A percentile compares a stretch with the other conserved stretches of the same genome.
These are phyloP conservation scores for Uronychia setigera DNA, from an alignment of 73 alveolate species.

Conservation along the genomic window DNA sequence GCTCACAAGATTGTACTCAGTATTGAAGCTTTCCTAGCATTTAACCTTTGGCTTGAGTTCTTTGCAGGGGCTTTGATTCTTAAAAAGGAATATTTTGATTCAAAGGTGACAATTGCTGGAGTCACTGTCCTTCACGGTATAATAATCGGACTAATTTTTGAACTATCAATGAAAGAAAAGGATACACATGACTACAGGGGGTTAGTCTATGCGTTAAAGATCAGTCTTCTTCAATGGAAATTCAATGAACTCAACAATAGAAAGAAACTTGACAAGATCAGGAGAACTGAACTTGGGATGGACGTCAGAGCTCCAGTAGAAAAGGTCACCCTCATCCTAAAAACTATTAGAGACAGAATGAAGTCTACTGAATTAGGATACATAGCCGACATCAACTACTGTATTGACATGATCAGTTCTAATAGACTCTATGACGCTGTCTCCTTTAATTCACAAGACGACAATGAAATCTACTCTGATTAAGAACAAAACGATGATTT, in stretches of 20 bases:
- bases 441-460: not conserved
- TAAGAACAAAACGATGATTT: no score
- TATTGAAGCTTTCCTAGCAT: no score
- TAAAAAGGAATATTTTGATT: not conserved
- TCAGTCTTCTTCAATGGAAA: not conserved
- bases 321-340: not conserved
- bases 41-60: not conserved
- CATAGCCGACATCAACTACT: slow-evolving; percentile 5
- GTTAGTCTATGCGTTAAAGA: not conserved
- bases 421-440: slow-evolving; percentile 29
- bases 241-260: not conserved
- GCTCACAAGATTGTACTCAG: no score
- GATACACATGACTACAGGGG: not conserved
- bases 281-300: not conserved
- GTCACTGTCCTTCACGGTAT: not conserved
- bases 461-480: no score
- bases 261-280: not conserved
- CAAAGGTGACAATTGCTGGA: not conserved
- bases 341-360: not conserved
- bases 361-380: not conserved
- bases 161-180: not conserved
- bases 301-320: slow-evolving; percentile 7
- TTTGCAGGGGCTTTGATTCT: not conserved
- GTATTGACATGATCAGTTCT: slow-evolving; percentile 29
- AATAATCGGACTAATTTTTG: not conserved